Evolutionary conservation across 1,139 yeast species (phyloP).

Genomic region (Pichia sp.): DNA sequence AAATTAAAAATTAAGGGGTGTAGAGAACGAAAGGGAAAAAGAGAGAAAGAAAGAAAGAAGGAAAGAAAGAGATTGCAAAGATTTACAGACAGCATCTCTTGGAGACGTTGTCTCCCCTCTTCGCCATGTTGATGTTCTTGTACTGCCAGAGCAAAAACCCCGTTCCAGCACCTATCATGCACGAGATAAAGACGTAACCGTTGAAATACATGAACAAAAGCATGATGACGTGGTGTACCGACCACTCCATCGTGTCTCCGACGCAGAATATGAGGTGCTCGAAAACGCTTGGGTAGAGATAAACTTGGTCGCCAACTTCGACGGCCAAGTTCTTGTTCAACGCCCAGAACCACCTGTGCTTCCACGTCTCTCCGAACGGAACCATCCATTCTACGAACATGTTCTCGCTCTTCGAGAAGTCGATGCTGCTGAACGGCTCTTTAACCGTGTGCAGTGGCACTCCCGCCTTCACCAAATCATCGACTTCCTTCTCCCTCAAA

Average conservation of each 20-base stretch:
- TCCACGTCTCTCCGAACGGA: conserved; percentile 36
- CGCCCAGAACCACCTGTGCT: conserved; percentile 42
- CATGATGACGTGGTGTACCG: conserved; percentile 62
- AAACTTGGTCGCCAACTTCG: conserved; percentile 19
- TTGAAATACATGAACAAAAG: conserved; percentile 70
- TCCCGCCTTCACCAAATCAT: conserved; percentile 7
- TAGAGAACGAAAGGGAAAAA: neutral
- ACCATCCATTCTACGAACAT: conserved; percentile 11
- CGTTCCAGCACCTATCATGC: conserved; percentile 59
- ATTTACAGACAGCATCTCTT: conserved; percentile 22
- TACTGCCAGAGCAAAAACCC: conserved; percentile 53
- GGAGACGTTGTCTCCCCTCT: conserved; percentile 15
- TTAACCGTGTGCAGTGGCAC: neutral
- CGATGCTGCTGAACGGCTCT: conserved; percentile 4
- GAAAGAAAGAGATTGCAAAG: neutral
- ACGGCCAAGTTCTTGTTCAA: conserved; percentile 20
- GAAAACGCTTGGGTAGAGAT: conserved; percentile 38
- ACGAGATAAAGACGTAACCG: conserved; percentile 61
- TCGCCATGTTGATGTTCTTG: conserved; percentile 33
- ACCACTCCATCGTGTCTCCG: conserved; percentile 57
- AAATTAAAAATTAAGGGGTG: neutral
- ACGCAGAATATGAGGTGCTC: conserved; percentile 49
- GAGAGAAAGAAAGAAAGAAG: neutral
- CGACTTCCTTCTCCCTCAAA: conserved; percentile 17
- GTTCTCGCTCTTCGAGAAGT: conserved; percentile 2